Conservation (phyloP, 139 green algal genomes). For the Picochlorum sp. region DNA sequence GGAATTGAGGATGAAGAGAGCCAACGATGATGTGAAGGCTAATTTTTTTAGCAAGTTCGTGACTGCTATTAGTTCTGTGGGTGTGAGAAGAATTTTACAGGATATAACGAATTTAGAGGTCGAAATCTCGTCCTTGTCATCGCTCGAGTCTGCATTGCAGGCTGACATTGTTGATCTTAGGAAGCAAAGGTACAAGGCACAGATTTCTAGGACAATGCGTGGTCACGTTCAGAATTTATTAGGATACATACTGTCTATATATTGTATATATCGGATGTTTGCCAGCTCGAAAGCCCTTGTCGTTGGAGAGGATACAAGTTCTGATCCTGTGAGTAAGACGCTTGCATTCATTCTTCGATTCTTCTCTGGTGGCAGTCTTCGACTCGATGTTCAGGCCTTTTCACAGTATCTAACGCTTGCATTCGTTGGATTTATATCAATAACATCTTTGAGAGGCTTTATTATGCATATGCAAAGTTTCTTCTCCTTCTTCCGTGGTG, state of each 20-base stretch:
- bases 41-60: background rate
- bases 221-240: slow-evolving; percentile 74
- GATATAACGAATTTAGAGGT: slow-evolving; percentile 45
- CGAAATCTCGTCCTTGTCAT: slow-evolving; percentile 51
- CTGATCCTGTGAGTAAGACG: slow-evolving; percentile 56
- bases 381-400: slow-evolving; percentile 45
- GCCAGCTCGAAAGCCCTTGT: slow-evolving; percentile 55
- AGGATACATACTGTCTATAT: slow-evolving; percentile 69
- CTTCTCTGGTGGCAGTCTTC: slow-evolving; percentile 44
- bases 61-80: background rate
- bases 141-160: slow-evolving; percentile 45
- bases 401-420: slow-evolving; percentile 72
- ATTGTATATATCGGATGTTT: slow-evolving; percentile 73
- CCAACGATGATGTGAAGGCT: background rate
- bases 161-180: slow-evolving; percentile 70
- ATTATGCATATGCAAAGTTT: slow-evolving; percentile 61
- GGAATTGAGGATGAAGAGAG: slow-evolving; percentile 28
- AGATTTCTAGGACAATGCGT: slow-evolving; percentile 55
- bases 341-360: slow-evolving; percentile 50
- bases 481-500: slow-evolving; percentile 35
- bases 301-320: slow-evolving; percentile 67
- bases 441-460: slow-evolving; percentile 72
- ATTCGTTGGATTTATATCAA: slow-evolving; percentile 80
- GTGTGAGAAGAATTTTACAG: slow-evolving; percentile 3
- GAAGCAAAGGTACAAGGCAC: slow-evolving; percentile 52